These are phyloP conservation scores for Leccinum aurantiacum DNA, from an alignment of 768 basidiomycete species.

Conservation along the genomic window DNA sequence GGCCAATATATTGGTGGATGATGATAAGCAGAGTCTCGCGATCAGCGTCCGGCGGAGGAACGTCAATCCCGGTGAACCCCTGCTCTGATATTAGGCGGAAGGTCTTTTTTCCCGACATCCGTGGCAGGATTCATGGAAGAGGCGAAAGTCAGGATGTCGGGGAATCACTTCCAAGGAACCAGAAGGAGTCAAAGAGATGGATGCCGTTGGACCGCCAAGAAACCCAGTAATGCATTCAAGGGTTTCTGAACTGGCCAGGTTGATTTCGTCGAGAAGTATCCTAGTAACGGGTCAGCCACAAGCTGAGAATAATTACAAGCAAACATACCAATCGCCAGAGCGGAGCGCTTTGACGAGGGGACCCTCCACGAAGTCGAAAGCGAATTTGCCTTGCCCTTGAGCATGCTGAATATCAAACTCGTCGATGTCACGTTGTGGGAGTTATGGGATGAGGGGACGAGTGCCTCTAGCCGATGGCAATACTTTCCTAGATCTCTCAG, in stretches of 20 bases:
- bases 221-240: slow-evolving; percentile 88
- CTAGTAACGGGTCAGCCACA: slow-evolving; percentile 39
- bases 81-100: slow-evolving; percentile 85
- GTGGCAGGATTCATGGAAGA: slow-evolving; percentile 99
- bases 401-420: slow-evolving; percentile 89
- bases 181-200: slow-evolving; percentile 72
- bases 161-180: slow-evolving; percentile 83
- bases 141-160: slow-evolving; percentile 91
- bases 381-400: slow-evolving; percentile 84
- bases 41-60: slow-evolving; percentile 91
- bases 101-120: slow-evolving; percentile 96
- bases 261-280: slow-evolving; percentile 95
- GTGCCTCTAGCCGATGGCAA: slow-evolving; percentile 67
- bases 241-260: slow-evolving; percentile 91
- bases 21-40: slow-evolving; percentile 86
- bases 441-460: slow-evolving; percentile 52
- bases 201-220: slow-evolving; percentile 80
- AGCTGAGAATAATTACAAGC: background rate
- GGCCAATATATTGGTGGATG: slow-evolving; percentile 85
- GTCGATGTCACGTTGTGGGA: slow-evolving; percentile 53
- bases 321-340: slow-evolving; percentile 83
- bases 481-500: slow-evolving; percentile 83
- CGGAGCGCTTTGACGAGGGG: slow-evolving; percentile 88
- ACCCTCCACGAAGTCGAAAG: slow-evolving; percentile 94
- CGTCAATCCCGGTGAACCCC: slow-evolving; percentile 94